phyloP scores from a whole-genome alignment of 805 yeast species.

The Metschnikowia peoriensis region DNA sequence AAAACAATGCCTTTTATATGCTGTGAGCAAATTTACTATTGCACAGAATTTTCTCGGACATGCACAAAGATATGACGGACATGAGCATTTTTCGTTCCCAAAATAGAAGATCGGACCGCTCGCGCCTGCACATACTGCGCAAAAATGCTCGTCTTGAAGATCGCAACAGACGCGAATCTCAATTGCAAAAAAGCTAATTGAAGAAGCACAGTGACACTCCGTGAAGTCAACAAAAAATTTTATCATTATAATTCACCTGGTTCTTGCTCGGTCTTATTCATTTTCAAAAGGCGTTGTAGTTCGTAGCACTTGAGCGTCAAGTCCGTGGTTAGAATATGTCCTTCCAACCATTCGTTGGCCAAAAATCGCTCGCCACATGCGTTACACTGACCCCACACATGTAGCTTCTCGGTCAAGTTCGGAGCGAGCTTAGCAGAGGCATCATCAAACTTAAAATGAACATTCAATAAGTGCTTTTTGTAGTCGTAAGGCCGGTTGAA shows the following conservation, averaged over 20 bases:
- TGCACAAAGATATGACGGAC: conserved; percentile 1
- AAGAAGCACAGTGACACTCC: too few species aligned
- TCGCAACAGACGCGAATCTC: neutral
- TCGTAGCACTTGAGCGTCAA: conserved; percentile 5
- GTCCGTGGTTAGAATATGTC: conserved; percentile 45
- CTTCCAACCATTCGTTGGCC: conserved; percentile 56
- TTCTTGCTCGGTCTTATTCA: conserved; percentile 3
- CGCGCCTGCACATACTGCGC: conserved; percentile 2
- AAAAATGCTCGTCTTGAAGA: neutral
- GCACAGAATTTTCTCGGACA: neutral
- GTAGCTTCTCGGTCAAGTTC: conserved; percentile 41
- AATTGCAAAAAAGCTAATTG: neutral
- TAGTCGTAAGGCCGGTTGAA: conserved; percentile 47
- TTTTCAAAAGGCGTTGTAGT: conserved; percentile 9
- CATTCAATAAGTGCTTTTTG: conserved; percentile 43
- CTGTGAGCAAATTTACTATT: conserved; percentile 6
- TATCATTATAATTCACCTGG: neutral
- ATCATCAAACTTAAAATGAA: conserved; percentile 42
- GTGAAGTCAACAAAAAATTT: neutral
- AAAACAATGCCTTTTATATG: neutral
- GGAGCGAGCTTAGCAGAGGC: conserved; percentile 39
- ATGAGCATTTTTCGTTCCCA: conserved; percentile 13
- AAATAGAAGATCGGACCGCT: conserved; percentile 4
- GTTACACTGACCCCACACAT: conserved; percentile 35
- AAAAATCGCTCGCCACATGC: conserved; percentile 49